Conservation (phyloP, 164 flowering plant species). For the Platanus orientalis region DNA sequence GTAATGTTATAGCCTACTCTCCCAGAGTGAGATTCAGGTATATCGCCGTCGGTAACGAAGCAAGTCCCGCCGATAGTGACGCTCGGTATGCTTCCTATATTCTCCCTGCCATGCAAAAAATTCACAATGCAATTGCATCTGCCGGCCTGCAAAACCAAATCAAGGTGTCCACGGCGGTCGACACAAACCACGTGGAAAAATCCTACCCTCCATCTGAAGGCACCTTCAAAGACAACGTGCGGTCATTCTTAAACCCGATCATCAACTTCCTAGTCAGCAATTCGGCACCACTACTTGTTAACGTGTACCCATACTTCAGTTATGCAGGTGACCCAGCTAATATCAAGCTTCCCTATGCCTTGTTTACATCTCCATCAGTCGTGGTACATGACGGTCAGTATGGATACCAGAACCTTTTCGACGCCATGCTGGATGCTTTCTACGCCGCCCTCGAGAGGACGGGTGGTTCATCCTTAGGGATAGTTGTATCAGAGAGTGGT, state of each 20-base stretch:
- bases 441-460: constrained; percentile 4
- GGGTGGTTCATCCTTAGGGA: no score
- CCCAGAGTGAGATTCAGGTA: constrained; percentile 7
- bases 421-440: not conserved
- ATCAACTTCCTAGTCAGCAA: no score
- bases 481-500: no score
- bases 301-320: no score
- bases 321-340: not conserved
- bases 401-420: not conserved
- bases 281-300: no score
- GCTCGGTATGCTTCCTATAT: not conserved
- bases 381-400: not conserved
- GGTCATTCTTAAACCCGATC: no score
- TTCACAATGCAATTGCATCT: not conserved
- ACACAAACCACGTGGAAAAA: not conserved
- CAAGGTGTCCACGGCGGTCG: constrained; percentile 9
- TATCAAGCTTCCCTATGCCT: not conserved
- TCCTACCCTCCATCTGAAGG: constrained; percentile 11
- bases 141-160: constrained; percentile 4
- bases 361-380: not conserved
- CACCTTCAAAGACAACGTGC: not conserved
- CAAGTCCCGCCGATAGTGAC: not conserved
- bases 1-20: constrained; percentile 2
- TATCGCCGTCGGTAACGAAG: constrained; percentile 15
- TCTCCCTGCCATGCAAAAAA: no score